phyloP scores from a whole-genome alignment of 2,329 filamentous ascomycete species.

The Penicillium sp. region DNA sequence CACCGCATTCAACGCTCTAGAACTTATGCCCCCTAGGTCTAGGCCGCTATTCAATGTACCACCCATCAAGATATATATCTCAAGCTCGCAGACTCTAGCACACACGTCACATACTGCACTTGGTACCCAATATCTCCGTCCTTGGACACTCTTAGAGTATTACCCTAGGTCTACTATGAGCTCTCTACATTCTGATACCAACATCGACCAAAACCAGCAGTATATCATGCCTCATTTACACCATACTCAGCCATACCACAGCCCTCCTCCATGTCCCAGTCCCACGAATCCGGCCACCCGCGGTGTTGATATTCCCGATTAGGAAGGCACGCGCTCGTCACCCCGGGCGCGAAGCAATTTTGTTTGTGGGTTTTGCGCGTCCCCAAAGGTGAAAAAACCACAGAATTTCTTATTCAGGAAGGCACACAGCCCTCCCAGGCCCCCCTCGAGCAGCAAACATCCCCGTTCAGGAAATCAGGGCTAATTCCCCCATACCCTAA shows the following conservation, averaged over 20 bases:
- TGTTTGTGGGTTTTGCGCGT: background rate
- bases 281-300: background rate
- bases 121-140: background rate
- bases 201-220: background rate
- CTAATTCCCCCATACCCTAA: background rate
- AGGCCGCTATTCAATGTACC: too few species aligned
- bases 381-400: background rate
- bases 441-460: background rate
- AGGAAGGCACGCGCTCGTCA: background rate
- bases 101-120: background rate
- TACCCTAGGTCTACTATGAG: background rate
- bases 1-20: too few species aligned
- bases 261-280: background rate
- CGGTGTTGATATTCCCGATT: background rate
- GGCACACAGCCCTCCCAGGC: background rate
- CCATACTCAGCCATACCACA: background rate
- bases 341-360: background rate
- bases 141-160: background rate
- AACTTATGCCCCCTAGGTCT: too few species aligned
- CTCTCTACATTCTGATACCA: background rate
- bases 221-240: background rate
- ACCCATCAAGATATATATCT: too few species aligned
- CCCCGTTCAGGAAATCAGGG: background rate
- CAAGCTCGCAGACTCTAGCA: too few species aligned
- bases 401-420: background rate